Evolutionary conservation across 805 yeast species (phyloP), one percentile per base, ranked within the genome.

Genomic region (Debaryomyces castellii): DNA sequence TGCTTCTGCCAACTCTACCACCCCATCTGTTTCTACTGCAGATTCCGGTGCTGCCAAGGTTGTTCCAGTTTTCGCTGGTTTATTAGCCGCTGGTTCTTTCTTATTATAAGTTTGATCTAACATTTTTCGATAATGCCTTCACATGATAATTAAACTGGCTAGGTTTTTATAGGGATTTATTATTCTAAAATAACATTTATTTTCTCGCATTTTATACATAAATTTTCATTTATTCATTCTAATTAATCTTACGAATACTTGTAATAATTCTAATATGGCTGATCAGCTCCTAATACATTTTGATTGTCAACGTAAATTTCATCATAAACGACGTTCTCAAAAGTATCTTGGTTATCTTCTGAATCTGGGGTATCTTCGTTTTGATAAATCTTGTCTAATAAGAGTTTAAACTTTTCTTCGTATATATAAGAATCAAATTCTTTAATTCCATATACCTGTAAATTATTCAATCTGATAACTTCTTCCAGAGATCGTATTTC

Each of bases 361-460:
- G n/a, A n/a, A n/a, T n/a, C n/a, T n/a, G n/a, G n/a, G n/a, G n/a
- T n/a, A 16, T 25, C 16, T 22, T 32, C 33, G 30, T 20, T 20
- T 4, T 20, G 22, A 5, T 11, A 35, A 16, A 41, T 34, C 12
- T 40, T 25, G 17, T 34, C n/a, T 10, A 23, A 7, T 17, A 10
- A 3, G 4, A 23, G n/a, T 12, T 34, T 34, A 33, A 64, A 51
- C n/a, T 63, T 59, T 23, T 58, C 51, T 7, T 46, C 38, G 42
- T 59, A 59, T 43, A 53, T 58, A 46, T 53, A 58, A 8, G 67
- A 49, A 35, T 55, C 55, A 22, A 49, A 51, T 37, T 64, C 71
- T 23, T 56, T 58, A 17, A 66, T 62, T 7, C 72, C 72, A 44
- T 60, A 67, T 1, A 53, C 67, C 45, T 60, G 58, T 24, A 65